Percentiles rank a stretch among this genome's conserved stretches.
These are phyloP conservation scores for Diaporthe batatas DNA, from an alignment of 2,329 filamentous ascomycete species.

Conservation along the genomic window DNA sequence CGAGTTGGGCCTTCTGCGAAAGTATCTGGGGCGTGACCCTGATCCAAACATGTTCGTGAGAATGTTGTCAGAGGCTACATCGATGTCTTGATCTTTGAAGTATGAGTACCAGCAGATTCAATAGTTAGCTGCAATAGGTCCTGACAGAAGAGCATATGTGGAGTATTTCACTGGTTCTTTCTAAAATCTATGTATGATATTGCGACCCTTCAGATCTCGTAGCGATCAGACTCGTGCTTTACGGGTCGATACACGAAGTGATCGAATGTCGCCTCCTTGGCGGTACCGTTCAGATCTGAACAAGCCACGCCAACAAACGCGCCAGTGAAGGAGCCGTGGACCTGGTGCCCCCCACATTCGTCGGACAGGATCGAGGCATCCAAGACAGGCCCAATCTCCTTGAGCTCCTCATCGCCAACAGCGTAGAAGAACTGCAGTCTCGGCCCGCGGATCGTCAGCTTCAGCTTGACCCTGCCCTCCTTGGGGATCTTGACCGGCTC, in stretches of 20 bases:
- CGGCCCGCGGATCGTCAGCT: conserved; percentile 62
- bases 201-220: conserved; percentile 50
- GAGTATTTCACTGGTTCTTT: not conserved
- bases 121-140: not conserved
- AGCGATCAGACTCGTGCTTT: conserved; percentile 61
- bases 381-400: conserved; percentile 66
- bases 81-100: not conserved
- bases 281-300: conserved; percentile 68
- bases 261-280: conserved; percentile 61
- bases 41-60: not conserved
- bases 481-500: conserved; percentile 64
- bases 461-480: conserved; percentile 67
- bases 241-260: conserved; percentile 66
- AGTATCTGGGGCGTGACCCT: not conserved
- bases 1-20: conserved; percentile 1
- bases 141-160: not conserved
- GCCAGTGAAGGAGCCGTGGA: conserved; percentile 74
- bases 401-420: conserved; percentile 58
- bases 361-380: conserved; percentile 72
- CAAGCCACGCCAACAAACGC: conserved; percentile 70
- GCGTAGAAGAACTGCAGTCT: conserved; percentile 70
- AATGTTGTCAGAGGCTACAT: not conserved
- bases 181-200: not conserved
- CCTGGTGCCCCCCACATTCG: conserved; percentile 73
- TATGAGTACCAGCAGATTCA: not conserved